These are phyloP conservation scores for Apostasia ramifera DNA, from an alignment of 106 monocot species.

Conservation along the genomic window DNA sequence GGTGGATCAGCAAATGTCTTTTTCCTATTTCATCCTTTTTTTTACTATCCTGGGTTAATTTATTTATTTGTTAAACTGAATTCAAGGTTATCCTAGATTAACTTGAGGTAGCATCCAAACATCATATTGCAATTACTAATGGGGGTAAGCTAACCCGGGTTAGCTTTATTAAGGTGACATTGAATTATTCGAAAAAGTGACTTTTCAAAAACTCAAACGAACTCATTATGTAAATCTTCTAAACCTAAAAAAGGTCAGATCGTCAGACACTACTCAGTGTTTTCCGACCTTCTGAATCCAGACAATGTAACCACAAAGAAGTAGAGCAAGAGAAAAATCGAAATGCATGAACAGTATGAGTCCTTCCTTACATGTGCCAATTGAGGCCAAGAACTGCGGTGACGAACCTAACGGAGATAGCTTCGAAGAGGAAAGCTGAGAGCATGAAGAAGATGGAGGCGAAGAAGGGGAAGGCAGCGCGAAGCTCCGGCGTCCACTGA, in stretches of 20 bases:
- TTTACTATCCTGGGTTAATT: too few relatives aligned
- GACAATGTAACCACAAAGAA: neutral
- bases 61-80: too few relatives aligned
- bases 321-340: neutral
- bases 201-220: too few relatives aligned
- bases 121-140: too few relatives aligned
- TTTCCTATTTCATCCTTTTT: too few relatives aligned
- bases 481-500: slow-evolving; percentile 43
- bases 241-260: neutral
- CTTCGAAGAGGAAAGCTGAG: slow-evolving; percentile 56
- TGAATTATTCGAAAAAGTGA: too few relatives aligned
- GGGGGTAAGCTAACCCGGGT: too few relatives aligned
- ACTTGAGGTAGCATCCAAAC: too few relatives aligned
- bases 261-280: neutral
- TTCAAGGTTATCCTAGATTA: too few relatives aligned
- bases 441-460: slow-evolving; percentile 82
- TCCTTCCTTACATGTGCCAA: slow-evolving; percentile 57
- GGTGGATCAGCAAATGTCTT: too few relatives aligned
- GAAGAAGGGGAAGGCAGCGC: slow-evolving; percentile 63
- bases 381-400: slow-evolving; percentile 92
- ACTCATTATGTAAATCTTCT: too few relatives aligned
- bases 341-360: neutral
- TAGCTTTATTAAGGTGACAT: too few relatives aligned
- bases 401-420: slow-evolving; percentile 76
- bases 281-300: neutral